Conservation (phyloP, 441 rosid species). For the Pelargonium myrrhifolium region DNA sequence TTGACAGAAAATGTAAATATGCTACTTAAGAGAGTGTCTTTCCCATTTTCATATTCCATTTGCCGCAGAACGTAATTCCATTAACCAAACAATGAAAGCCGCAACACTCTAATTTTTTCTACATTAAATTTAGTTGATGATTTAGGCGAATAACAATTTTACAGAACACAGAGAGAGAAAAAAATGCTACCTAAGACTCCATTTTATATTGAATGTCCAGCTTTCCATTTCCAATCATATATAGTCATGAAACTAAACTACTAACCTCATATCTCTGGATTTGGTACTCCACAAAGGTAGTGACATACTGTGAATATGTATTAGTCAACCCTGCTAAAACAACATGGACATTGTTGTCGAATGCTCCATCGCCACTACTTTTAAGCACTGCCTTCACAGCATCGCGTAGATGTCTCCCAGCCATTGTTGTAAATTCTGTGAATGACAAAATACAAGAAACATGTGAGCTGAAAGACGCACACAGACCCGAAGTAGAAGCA, state of each 20-base stretch:
- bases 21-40: too few species aligned
- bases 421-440: constrained; percentile 93
- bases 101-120: neutral
- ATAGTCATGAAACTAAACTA: constrained; percentile 2
- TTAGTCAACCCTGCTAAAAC: constrained; percentile 87
- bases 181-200: neutral
- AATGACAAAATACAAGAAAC: constrained; percentile 15
- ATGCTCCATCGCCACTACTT: constrained; percentile 38
- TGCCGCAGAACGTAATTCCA: too few species aligned
- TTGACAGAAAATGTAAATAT: too few species aligned
- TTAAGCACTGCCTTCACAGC: constrained; percentile 65
- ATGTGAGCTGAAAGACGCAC: constrained; percentile 1
- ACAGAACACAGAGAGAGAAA: neutral
- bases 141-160: too few species aligned
- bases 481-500: neutral
- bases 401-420: constrained; percentile 96
- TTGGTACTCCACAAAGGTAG: constrained; percentile 85
- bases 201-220: neutral
- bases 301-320: constrained; percentile 85
- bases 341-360: constrained; percentile 45
- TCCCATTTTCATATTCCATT: too few species aligned
- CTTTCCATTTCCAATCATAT: neutral
- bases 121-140: neutral
- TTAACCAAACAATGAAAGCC: too few species aligned
- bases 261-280: constrained; percentile 89